Percentiles rank a stretch among this genome's conserved stretches.
phyloP scores from a whole-genome alignment of 805 yeast species.

The Metschnikowia gruessii region DNA sequence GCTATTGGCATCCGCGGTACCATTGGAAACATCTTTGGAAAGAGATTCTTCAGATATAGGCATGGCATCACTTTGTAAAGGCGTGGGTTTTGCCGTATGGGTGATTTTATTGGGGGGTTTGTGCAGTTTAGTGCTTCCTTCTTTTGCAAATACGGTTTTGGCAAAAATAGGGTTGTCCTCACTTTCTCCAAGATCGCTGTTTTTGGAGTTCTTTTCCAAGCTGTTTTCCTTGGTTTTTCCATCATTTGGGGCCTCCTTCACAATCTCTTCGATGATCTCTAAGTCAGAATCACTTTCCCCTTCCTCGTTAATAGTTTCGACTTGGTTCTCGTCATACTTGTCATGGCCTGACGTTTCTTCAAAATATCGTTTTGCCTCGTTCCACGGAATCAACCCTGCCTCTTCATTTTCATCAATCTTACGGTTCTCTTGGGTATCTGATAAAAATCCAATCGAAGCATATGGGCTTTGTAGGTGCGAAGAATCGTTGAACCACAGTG shows the following conservation, averaged over 20 bases:
- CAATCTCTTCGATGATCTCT: conserved; percentile 9
- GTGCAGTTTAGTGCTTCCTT: background rate
- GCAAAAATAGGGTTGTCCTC: too few relatives aligned
- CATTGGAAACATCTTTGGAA: too few relatives aligned
- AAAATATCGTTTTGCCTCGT: conserved; percentile 40
- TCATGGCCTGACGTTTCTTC: conserved; percentile 5
- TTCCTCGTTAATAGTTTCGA: background rate
- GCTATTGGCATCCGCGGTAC: too few relatives aligned
- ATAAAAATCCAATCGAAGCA: conserved; percentile 9
- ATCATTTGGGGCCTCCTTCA: background rate
- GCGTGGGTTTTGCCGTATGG: too few relatives aligned
- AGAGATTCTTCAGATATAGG: too few relatives aligned
- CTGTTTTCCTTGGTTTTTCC: background rate
- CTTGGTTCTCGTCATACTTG: conserved; percentile 5
- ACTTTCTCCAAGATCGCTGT: too few relatives aligned
- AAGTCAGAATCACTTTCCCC: conserved; percentile 10
- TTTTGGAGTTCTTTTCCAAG: too few relatives aligned
- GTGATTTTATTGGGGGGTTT: too few relatives aligned
- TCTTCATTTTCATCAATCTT: conserved; percentile 38
- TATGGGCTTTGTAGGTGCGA: conserved; percentile 12
- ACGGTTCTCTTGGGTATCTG: conserved; percentile 2
- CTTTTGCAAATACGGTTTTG: background rate
- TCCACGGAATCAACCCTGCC: conserved; percentile 52
- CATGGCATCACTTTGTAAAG: too few relatives aligned
- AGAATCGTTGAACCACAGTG: conserved; percentile 27